phyloP scores from a whole-genome alignment of 768 basidiomycete genomes.

The Bullera alba region DNA sequence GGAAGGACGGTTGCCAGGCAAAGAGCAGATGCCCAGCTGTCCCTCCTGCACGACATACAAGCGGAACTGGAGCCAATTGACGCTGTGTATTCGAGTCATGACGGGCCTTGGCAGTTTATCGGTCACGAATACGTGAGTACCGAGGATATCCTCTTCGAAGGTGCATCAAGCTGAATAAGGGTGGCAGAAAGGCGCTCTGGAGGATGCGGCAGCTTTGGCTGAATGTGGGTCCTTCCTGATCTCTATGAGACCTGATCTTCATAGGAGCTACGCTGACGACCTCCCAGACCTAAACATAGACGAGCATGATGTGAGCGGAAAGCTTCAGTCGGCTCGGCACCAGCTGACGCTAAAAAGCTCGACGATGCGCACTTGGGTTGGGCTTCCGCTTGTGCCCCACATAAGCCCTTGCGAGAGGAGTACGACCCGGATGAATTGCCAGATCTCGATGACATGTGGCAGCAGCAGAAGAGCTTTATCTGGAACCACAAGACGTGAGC shows the following conservation, averaged over 20 bases:
- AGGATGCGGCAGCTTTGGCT: slow-evolving; percentile 32
- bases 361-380: slow-evolving; percentile 39
- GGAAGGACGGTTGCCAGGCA: slow-evolving; percentile 23
- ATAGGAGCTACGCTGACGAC: too few relatives aligned
- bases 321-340: too few relatives aligned
- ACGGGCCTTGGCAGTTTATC: slow-evolving; percentile 41
- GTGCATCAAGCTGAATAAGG: not conserved
- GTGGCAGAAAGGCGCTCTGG: slow-evolving; percentile 31
- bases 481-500: slow-evolving; percentile 43
- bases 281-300: slow-evolving; percentile 26
- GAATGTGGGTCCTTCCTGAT: slow-evolving; percentile 30
- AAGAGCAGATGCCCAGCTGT: slow-evolving; percentile 32
- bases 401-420: slow-evolving; percentile 34
- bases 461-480: slow-evolving; percentile 35
- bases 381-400: slow-evolving; percentile 41
- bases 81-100: slow-evolving; percentile 39
- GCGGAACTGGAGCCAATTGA: slow-evolving; percentile 24
- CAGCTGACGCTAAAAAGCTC: slow-evolving; percentile 12
- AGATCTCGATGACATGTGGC: slow-evolving; percentile 22
- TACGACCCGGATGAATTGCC: slow-evolving; percentile 26
- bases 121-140: slow-evolving; percentile 41
- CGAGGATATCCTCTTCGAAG: too few relatives aligned
- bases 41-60: slow-evolving; percentile 29
- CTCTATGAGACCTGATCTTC: too few relatives aligned
- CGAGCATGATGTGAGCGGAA: slow-evolving; percentile 32